Evolutionary conservation across 2,329 filamentous ascomycete species (phyloP), one percentile per base, ranked within the genome.

Genomic region (Fusarium albidum): DNA sequence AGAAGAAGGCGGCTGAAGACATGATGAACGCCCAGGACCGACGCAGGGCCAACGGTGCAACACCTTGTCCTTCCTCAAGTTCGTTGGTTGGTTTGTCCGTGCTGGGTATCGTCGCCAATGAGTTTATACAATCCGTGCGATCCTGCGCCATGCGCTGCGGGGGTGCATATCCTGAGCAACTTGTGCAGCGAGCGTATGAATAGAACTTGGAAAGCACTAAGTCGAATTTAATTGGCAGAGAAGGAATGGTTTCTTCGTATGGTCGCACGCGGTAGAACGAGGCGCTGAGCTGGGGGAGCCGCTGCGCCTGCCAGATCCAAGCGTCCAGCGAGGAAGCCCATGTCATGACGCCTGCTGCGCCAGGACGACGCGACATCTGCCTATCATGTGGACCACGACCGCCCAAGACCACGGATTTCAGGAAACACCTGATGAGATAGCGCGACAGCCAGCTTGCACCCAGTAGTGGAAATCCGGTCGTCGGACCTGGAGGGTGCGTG

Each of bases 221-320:
- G 46, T n/a, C 18, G 26, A 15, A 21, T 27, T 33, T 45, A 25
- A 25, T 27, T 51, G 18, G 40, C 33, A 34, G n/a, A 29, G 37
- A 35, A 33, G 33, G 33, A 35, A 54, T 55, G 29, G 27, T 39
- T 51, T 59, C 45, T 27, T 57, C 33, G 18, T 34, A 34, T 55
- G 45, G 49, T 39, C 52, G 42, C 35, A 37, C 52, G 18, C 35
- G 42, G 52, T 31, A 46, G 17, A 49, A 39, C 18, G 31, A 56
- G 48, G 41, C 37, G 17, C 44, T 40, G 32, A 50, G 45, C 42
- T 40, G 10, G 18, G 28, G 35, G 34, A 15, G 14, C 32, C 39
- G 42, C 52, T 61, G 57, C 53, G 52, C 56, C 51, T 40, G 26
- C 47, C 41, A 38, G 28, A 15, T 49, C 55, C 38, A 55, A 47